These are phyloP conservation scores for Fusarium dimerum DNA, from an alignment of 2,329 filamentous ascomycete species.

Conservation along the genomic window DNA sequence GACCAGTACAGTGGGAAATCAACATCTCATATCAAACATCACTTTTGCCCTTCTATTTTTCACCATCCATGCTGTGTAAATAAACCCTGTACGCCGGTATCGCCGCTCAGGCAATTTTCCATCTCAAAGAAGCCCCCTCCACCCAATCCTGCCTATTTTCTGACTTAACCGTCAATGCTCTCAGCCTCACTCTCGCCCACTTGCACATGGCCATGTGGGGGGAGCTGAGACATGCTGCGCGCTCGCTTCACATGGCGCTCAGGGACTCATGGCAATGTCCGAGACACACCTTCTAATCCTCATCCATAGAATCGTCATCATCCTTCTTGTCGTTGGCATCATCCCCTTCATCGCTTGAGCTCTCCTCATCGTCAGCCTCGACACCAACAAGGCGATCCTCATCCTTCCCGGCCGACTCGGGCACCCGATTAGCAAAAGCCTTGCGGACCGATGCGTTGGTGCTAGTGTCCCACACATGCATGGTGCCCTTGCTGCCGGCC, in stretches of 20 bases:
- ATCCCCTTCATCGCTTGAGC: constrained; percentile 60
- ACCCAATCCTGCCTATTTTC: neutral
- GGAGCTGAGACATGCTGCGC: neutral
- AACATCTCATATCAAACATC: neutral
- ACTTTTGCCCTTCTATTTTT: neutral
- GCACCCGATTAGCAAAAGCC: constrained; percentile 71
- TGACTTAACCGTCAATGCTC: neutral
- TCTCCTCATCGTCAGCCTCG: constrained; percentile 65
- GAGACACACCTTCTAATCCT: constrained; percentile 43
- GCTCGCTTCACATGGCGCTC: too few species aligned
- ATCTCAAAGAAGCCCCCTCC: neutral
- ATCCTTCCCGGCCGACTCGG: constrained; percentile 60
- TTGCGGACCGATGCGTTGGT: constrained; percentile 86
- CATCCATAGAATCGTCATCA: constrained; percentile 52
- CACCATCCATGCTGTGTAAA: neutral
- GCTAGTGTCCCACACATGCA: constrained; percentile 95
- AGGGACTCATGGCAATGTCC: neutral
- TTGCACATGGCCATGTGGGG: too few species aligned
- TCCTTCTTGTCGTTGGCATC: constrained; percentile 59
- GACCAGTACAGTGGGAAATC: neutral
- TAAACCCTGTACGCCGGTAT: neutral
- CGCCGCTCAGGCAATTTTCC: neutral
- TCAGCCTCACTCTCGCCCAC: constrained; percentile 18
- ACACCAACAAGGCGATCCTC: constrained; percentile 79
- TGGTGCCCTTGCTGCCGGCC: constrained; percentile 87